Conservation (phyloP, 768 basidiomycete species). For the Pholiota conissans region DNA sequence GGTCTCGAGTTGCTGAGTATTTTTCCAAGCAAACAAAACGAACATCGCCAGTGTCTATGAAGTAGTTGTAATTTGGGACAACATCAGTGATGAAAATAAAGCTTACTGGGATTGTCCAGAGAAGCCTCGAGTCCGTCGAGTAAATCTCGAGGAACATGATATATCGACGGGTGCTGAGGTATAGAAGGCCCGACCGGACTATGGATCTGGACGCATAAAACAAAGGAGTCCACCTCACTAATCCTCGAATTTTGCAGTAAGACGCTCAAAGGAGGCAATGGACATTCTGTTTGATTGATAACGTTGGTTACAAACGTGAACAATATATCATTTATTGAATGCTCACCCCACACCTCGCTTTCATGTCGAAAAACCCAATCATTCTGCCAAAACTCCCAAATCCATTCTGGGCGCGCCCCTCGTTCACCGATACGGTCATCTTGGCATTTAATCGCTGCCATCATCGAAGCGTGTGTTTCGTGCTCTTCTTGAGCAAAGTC, state of each 20-base stretch:
- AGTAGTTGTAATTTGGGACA: neutral
- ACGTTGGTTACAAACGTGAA: neutral
- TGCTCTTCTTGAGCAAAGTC: constrained; percentile 62
- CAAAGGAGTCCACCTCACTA: constrained; percentile 62
- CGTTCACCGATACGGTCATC: constrained; percentile 60
- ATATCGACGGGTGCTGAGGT: constrained; percentile 65
- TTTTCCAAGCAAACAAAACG: constrained; percentile 72
- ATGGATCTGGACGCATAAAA: constrained; percentile 75
- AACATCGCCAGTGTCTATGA: constrained; percentile 71
- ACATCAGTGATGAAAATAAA: neutral
- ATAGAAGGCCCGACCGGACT: constrained; percentile 56
- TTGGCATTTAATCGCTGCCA: constrained; percentile 70
- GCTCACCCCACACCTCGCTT: constrained; percentile 73
- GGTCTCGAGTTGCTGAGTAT: constrained; percentile 19
- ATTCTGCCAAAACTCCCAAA: constrained; percentile 72
- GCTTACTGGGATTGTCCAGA: constrained; percentile 69
- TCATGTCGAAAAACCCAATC: constrained; percentile 72
- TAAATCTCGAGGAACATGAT: constrained; percentile 65
- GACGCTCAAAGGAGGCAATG: constrained; percentile 59
- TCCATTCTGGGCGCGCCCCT: constrained; percentile 67
- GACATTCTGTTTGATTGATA: constrained; percentile 46
- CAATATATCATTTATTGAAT: neutral
- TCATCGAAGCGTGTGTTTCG: constrained; percentile 64
- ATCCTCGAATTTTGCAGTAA: constrained; percentile 63
- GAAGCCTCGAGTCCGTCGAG: constrained; percentile 70